Base-by-base conservation (phyloP, 257 asterid species). In the Ajuga chamaepitys region DNA sequence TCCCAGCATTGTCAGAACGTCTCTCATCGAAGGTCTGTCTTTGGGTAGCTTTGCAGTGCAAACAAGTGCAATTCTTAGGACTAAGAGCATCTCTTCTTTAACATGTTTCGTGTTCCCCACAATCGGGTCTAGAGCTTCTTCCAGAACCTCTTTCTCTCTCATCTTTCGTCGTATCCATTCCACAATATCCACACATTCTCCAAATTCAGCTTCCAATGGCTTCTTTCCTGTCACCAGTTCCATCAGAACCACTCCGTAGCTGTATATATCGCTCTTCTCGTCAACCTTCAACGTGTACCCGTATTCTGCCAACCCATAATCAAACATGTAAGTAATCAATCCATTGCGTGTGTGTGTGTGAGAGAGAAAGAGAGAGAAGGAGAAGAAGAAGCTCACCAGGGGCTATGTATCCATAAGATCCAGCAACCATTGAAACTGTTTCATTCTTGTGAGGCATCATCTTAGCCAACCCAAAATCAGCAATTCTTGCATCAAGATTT, bases 361-460 rank as follows among this genome's bases (percentile, higher is more conserved):
- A 12, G 37, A 4, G 37, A 16, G 46, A 41, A 12, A 8, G 12
- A 1, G 4, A 5, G 20, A 52, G 18, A 13, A 21, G 38, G n/a
- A 7, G 13, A 8, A 53, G 5, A 20, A 37, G 13, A n/a, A 65
- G 64, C 86, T 63, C 60, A 85, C 92, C 92, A 14, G 87, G 88
- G 30, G 88, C 92, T 13, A 85, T 85, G 51, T 85, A 85, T 1
- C 92, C 92, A 55, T 76, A 85, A 25, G 92, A 85, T 25, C 88
- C 88, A 0, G 88, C 92, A 50, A 85, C 76, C 73, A 74, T 70
- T 1, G 88, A 80, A 46, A 78, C 81, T 1, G 87, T 74, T 62
- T 85, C 82, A 40, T 68, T 68, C 68, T 77, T 79, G 44, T 68
- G 56, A 24, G 74, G 37, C 82, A 58, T 73, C 37, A 74, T 64